Conservation (phyloP, 352 stramenopile species). For the Phytophthora idaei region DNA sequence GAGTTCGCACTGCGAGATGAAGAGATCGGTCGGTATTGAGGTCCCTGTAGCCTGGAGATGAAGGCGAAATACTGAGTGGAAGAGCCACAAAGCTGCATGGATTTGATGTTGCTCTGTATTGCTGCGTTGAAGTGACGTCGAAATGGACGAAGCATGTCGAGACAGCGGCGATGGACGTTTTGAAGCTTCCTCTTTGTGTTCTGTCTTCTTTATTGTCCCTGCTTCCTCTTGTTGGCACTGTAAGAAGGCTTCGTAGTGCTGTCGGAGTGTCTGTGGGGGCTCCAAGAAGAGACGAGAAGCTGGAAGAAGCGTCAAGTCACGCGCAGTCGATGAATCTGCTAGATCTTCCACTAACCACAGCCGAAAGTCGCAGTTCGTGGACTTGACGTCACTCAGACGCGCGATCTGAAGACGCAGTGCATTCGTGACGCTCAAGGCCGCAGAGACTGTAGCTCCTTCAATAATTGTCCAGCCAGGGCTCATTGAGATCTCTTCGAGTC, state of each 20-base stretch:
- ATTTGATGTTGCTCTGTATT: constrained; percentile 17
- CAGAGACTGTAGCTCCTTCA: constrained; percentile 25
- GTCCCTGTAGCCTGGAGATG: constrained; percentile 20
- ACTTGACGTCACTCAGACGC: constrained; percentile 32
- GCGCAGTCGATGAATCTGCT: neutral
- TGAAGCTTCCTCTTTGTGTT: constrained; percentile 8
- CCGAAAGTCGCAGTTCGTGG: constrained; percentile 37
- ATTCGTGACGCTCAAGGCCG: constrained; percentile 27
- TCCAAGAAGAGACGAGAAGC: constrained; percentile 37
- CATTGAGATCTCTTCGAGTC: constrained; percentile 37
- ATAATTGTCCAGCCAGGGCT: constrained; percentile 40
- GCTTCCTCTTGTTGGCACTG: constrained; percentile 27
- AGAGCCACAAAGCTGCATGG: constrained; percentile 48
- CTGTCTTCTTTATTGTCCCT: constrained; percentile 17
- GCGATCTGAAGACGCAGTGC: constrained; percentile 41
- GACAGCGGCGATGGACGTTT: constrained; percentile 20
- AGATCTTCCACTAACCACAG: constrained; percentile 43
- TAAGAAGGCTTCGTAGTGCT: constrained; percentile 27
- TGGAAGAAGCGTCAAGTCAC: constrained; percentile 11
- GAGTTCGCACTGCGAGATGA: constrained; percentile 53
- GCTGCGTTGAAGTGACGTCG: constrained; percentile 23
- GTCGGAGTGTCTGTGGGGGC: constrained; percentile 37
- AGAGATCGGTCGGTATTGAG: constrained; percentile 37
- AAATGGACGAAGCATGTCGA: constrained; percentile 30
- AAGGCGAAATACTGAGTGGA: constrained; percentile 52